Percentiles rank a stretch among this genome's conserved stretches.
Evolutionary conservation across 257 asterid genomes (phyloP).

Genomic region (Plantago major): DNA sequence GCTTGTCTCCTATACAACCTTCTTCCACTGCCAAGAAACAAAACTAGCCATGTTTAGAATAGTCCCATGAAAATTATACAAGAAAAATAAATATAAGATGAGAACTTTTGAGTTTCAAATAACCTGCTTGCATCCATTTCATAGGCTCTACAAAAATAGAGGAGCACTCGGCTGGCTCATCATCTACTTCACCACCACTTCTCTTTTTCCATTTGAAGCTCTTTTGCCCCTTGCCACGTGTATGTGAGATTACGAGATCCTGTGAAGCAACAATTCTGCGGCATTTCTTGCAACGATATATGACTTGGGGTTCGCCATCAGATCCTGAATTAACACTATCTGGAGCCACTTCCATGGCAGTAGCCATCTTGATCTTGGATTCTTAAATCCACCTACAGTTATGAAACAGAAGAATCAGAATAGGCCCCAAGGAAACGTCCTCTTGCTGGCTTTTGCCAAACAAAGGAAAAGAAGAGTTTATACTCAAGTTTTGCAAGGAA

Average conservation of each 20-base stretch:
- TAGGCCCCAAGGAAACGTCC: no score
- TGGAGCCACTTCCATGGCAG: slow-evolving; percentile 29
- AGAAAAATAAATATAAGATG: not conserved
- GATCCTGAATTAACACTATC: slow-evolving; percentile 22
- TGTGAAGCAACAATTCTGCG: slow-evolving; percentile 82
- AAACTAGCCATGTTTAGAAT: slow-evolving; percentile 17
- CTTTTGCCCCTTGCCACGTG: slow-evolving; percentile 67
- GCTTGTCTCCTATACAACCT: slow-evolving; percentile 71
- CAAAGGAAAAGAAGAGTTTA: no score
- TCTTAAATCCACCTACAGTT: slow-evolving; percentile 16
- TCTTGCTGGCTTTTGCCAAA: no score
- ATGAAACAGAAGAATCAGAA: not conserved
- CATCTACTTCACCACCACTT: slow-evolving; percentile 20
- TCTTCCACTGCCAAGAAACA: slow-evolving; percentile 49
- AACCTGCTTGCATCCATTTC: slow-evolving; percentile 93
- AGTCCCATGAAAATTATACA: not conserved
- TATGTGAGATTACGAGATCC: slow-evolving; percentile 58
- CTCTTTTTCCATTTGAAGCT: slow-evolving; percentile 73
- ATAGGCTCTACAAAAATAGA: slow-evolving; percentile 91
- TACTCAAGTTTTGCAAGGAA: no score
- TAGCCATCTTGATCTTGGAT: slow-evolving; percentile 2
- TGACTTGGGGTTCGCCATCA: slow-evolving; percentile 41
- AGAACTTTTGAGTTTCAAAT: slow-evolving; percentile 1
- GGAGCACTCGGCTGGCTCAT: slow-evolving; percentile 55
- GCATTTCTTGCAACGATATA: slow-evolving; percentile 92